Conservation (phyloP, 805 yeast species). For the Starmerella lactis-condensi region DNA sequence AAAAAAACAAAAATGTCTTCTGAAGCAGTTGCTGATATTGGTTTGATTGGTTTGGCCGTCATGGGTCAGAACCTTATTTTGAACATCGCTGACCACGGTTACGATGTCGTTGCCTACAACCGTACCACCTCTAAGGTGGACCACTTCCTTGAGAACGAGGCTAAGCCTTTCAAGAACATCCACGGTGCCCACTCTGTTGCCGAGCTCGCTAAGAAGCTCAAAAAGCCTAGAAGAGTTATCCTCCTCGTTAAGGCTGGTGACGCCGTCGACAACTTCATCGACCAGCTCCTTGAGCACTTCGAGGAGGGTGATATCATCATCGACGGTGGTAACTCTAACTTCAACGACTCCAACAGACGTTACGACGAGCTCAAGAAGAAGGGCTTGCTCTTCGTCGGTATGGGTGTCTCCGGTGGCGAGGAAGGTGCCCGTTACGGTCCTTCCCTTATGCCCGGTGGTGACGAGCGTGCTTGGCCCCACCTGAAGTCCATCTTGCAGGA, state of each 20-base stretch:
- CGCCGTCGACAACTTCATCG: slow-evolving; percentile 83
- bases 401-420: slow-evolving; percentile 99
- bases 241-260: slow-evolving; percentile 89
- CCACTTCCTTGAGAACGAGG: slow-evolving; percentile 80
- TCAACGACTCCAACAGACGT: slow-evolving; percentile 97
- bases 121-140: slow-evolving; percentile 94
- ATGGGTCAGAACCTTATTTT: slow-evolving; percentile 94
- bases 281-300: slow-evolving; percentile 71
- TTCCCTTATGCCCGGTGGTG: slow-evolving; percentile 99
- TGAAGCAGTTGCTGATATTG: slow-evolving; percentile 57
- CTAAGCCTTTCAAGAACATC: slow-evolving; percentile 75
- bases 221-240: slow-evolving; percentile 93
- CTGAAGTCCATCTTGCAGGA: slow-evolving; percentile 92
- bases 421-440: slow-evolving; percentile 99
- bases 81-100: slow-evolving; percentile 97
- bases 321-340: slow-evolving; percentile 99
- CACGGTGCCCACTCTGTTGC: slow-evolving; percentile 86
- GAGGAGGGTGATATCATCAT: slow-evolving; percentile 96
- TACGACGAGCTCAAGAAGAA: slow-evolving; percentile 68
- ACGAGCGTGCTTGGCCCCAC: slow-evolving; percentile 95
- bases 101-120: slow-evolving; percentile 95
- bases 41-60: slow-evolving; percentile 98
- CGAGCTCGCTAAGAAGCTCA: slow-evolving; percentile 72
- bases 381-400: slow-evolving; percentile 87
- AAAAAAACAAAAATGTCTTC: slow-evolving; percentile 1